Conservation (phyloP, 148 eudicot genomes). For the Rhododendron henanense region DNA sequence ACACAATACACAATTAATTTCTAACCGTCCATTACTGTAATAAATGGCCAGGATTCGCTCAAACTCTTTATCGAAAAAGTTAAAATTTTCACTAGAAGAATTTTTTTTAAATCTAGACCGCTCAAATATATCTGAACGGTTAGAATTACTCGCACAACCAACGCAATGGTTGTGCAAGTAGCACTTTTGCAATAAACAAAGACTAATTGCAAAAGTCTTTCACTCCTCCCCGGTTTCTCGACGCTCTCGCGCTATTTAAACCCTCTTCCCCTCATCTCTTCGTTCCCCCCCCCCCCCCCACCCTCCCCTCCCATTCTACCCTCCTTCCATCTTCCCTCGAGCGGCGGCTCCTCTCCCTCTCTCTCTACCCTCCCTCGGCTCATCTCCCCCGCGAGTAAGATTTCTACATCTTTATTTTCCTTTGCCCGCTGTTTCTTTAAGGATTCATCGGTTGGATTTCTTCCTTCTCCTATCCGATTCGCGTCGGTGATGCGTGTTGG, state of each 20-base stretch:
- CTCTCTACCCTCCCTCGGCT: background rate
- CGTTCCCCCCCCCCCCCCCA: background rate
- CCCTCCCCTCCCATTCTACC: background rate
- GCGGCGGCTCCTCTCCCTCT: background rate
- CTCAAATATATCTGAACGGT: too few species aligned
- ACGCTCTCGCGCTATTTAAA: background rate
- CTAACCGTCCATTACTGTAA: too few species aligned
- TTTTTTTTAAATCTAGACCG: too few species aligned
- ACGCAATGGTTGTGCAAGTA: too few species aligned
- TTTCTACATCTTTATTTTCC: background rate
- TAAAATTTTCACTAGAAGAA: too few species aligned
- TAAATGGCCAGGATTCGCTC: too few species aligned
- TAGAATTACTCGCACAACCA: too few species aligned
- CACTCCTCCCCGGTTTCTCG: background rate
- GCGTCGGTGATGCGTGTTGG: background rate
- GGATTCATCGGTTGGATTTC: background rate
- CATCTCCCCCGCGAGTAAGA: background rate
- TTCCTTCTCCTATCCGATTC: background rate
- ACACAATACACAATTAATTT: too few species aligned
- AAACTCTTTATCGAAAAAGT: too few species aligned
- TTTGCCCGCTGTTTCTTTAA: background rate
- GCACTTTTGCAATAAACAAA: too few species aligned
- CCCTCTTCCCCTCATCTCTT: background rate
- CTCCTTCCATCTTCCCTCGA: background rate
- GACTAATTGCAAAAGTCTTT: background rate